Conservation (phyloP, 352 stramenopile species). For the Phytopythium aichiense region DNA sequence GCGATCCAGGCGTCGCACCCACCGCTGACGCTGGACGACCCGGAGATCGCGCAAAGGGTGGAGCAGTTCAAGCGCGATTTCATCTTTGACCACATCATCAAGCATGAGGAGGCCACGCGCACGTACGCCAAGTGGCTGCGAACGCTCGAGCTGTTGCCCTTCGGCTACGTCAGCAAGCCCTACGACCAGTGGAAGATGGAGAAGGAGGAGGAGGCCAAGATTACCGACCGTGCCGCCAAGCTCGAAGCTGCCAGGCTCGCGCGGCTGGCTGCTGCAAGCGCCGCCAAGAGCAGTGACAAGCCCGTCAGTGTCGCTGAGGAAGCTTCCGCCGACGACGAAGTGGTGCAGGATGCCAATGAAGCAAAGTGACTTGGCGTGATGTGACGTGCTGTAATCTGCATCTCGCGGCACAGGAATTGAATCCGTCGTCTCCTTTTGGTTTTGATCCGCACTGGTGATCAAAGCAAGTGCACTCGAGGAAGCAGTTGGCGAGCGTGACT, state of each 20-base stretch:
- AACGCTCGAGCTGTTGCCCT: slow-evolving; percentile 63
- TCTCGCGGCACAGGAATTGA: neutral
- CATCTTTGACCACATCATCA: slow-evolving; percentile 85
- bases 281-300: neutral
- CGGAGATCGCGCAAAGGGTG: slow-evolving; percentile 37
- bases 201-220: slow-evolving; percentile 55
- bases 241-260: slow-evolving; percentile 33
- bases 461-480: neutral
- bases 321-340: neutral
- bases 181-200: slow-evolving; percentile 70
- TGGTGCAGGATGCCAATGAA: neutral
- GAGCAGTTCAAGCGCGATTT: slow-evolving; percentile 76
- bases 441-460: neutral
- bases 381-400: neutral
- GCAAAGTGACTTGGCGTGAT: neutral
- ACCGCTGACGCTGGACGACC: slow-evolving; percentile 59
- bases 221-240: slow-evolving; percentile 35
- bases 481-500: neutral
- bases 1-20: slow-evolving; percentile 64
- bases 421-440: neutral
- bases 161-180: slow-evolving; percentile 57
- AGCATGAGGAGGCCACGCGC: slow-evolving; percentile 66
- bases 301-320: neutral
- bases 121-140: slow-evolving; percentile 83
- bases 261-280: slow-evolving; percentile 2